Evolutionary conservation across 1,284 basidiomycete species (phyloP).

Genomic region (Sporisorium graminicola): DNA sequence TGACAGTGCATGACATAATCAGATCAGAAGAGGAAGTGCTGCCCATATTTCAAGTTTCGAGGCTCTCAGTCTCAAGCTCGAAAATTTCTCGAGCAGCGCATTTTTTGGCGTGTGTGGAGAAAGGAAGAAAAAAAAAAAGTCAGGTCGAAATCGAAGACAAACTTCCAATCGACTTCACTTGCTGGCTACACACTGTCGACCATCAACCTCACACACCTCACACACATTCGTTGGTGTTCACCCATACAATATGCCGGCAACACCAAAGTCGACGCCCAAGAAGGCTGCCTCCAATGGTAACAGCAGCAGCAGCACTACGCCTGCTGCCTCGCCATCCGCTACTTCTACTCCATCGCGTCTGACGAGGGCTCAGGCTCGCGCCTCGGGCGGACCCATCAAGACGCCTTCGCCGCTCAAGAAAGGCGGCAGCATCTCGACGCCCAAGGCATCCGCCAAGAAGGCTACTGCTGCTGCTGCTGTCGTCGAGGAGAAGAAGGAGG

Average conservation of each 20-base stretch:
- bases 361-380: slow-evolving; percentile 42
- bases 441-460: slow-evolving; percentile 31
- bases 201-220: not conserved
- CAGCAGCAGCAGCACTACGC: slow-evolving; percentile 8
- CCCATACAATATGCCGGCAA: slow-evolving; percentile 24
- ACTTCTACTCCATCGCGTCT: slow-evolving; percentile 32
- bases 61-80: not conserved
- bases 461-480: not conserved
- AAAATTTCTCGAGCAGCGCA: slow-evolving; percentile 5
- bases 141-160: not conserved
- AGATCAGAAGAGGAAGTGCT: too few relatives aligned
- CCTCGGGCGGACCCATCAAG: slow-evolving; percentile 24
- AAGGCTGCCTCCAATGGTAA: slow-evolving; percentile 18
- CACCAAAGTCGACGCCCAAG: slow-evolving; percentile 39
- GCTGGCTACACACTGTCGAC: not conserved
- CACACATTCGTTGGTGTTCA: not conserved
- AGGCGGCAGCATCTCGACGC: slow-evolving; percentile 11
- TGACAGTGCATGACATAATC: slow-evolving; percentile 10
- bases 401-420: slow-evolving; percentile 46
- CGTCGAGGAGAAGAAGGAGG: not conserved
- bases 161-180: not conserved
- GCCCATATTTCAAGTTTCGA: not conserved
- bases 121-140: not conserved
- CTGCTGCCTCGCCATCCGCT: slow-evolving; percentile 12
- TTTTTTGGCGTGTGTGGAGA: slow-evolving; percentile 7